Conservation (phyloP, 805 yeast species). For the Cyberlindnera maritima region DNA sequence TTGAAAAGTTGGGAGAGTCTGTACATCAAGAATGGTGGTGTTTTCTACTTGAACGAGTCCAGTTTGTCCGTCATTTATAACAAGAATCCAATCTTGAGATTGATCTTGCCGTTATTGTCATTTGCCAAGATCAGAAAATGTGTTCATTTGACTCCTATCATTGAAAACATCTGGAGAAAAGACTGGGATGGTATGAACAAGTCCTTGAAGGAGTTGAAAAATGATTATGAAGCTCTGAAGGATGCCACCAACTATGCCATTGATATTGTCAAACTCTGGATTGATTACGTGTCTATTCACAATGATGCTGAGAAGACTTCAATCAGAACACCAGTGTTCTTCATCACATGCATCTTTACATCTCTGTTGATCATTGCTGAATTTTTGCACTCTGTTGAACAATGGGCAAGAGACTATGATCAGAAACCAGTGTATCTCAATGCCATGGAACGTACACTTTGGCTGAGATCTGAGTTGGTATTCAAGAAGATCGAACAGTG, state of each 20-base stretch:
- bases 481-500: slow-evolving; percentile 60
- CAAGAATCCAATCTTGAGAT: slow-evolving; percentile 54
- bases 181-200: slow-evolving; percentile 69
- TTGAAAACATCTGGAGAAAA: slow-evolving; percentile 57
- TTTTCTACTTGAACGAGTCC: slow-evolving; percentile 49
- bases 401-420: slow-evolving; percentile 40
- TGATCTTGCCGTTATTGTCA: slow-evolving; percentile 63
- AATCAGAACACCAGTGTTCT: slow-evolving; percentile 72
- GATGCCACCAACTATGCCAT: slow-evolving; percentile 59
- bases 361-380: slow-evolving; percentile 62
- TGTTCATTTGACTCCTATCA: slow-evolving; percentile 57
- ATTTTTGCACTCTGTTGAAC: slow-evolving; percentile 55
- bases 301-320: slow-evolving; percentile 66
- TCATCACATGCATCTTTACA: slow-evolving; percentile 67
- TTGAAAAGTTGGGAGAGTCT: slow-evolving; percentile 67
- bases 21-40: slow-evolving; percentile 62
- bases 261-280: slow-evolving; percentile 67
- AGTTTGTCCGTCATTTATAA: slow-evolving; percentile 42
- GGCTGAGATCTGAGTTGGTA: slow-evolving; percentile 62
- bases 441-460: slow-evolving; percentile 54
- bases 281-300: slow-evolving; percentile 61
- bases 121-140: slow-evolving; percentile 68
- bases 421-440: slow-evolving; percentile 31
- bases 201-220: slow-evolving; percentile 43
- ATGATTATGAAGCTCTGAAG: slow-evolving; percentile 60